Conservation (phyloP, 2,329 filamentous ascomycete species). For the Hymenoscyphus scutula region DNA sequence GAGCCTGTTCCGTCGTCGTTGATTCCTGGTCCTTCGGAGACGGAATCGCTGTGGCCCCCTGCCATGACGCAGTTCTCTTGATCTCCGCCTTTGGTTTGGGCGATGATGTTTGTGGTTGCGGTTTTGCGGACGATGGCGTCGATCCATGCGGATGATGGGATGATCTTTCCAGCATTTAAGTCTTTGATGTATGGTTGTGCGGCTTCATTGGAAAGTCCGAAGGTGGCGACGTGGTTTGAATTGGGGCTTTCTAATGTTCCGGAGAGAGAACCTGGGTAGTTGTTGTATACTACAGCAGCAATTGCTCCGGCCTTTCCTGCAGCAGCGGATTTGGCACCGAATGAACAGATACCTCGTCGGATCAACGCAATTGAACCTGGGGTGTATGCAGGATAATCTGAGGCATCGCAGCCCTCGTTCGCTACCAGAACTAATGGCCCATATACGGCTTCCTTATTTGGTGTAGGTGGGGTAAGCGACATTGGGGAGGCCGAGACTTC, state of each 20-base stretch:
- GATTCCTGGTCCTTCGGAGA: constrained; percentile 53
- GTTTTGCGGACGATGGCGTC: constrained; percentile 50
- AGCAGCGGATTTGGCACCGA: constrained; percentile 66
- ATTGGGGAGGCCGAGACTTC: constrained; percentile 54
- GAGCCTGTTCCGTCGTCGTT: constrained; percentile 39
- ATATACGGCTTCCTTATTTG: constrained; percentile 55
- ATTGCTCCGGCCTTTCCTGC: constrained; percentile 69
- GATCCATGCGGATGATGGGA: constrained; percentile 54
- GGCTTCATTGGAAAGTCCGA: constrained; percentile 61
- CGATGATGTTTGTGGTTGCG: constrained; percentile 53
- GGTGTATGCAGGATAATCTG: constrained; percentile 61
- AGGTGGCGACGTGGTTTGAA: constrained; percentile 62
- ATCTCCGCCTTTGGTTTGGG: constrained; percentile 58
- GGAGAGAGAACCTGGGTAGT: constrained; percentile 44
- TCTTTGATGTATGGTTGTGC: constrained; percentile 55
- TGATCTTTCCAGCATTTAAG: constrained; percentile 48
- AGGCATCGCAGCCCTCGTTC: constrained; percentile 60
- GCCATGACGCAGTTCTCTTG: constrained; percentile 62
- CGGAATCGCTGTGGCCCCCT: constrained; percentile 61
- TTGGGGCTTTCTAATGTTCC: constrained; percentile 67
- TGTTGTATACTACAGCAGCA: constrained; percentile 74
- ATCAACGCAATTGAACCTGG: constrained; percentile 68
- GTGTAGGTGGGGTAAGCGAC: constrained; percentile 65
- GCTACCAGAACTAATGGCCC: constrained; percentile 58
- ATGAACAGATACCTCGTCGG: constrained; percentile 66